A percentile compares a stretch with the other conserved stretches of the same genome.
Evolutionary conservation across 495 filamentous ascomycete genomes (phyloP).

Genomic region (Xylaria acuta): DNA sequence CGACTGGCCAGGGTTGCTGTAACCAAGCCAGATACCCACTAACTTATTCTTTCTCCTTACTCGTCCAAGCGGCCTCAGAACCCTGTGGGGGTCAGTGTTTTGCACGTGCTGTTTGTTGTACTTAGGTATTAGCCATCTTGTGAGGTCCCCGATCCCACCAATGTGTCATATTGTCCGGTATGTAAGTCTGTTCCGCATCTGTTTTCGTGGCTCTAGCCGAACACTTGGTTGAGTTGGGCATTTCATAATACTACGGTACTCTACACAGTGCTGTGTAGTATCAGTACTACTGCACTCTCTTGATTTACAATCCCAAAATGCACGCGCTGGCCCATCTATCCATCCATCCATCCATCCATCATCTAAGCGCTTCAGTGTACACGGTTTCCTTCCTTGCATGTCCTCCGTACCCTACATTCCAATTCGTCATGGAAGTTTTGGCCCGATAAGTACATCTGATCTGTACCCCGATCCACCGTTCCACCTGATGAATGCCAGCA

Average conservation of each 20-base stretch:
- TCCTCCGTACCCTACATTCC: constrained; percentile 12
- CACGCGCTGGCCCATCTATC: background rate
- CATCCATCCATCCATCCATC: constrained; percentile 8
- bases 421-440: background rate
- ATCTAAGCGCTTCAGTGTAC: constrained; percentile 4
- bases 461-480: background rate
- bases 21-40: background rate
- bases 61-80: constrained; percentile 1
- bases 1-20: background rate
- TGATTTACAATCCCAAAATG: background rate
- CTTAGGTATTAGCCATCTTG: background rate
- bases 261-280: background rate
- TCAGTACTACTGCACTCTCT: background rate
- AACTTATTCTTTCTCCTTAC: background rate
- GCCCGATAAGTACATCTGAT: background rate
- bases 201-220: constrained; percentile 12
- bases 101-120: background rate
- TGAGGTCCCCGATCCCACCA: background rate
- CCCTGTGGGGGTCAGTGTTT: constrained; percentile 1
- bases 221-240: background rate
- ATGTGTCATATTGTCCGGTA: background rate
- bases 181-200: constrained; percentile 4
- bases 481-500: constrained; percentile 1
- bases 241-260: background rate
- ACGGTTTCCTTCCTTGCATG: constrained; percentile 11